phyloP scores from a whole-genome alignment of 495 filamentous ascomycete species.

The Baudoinia panamericana region DNA sequence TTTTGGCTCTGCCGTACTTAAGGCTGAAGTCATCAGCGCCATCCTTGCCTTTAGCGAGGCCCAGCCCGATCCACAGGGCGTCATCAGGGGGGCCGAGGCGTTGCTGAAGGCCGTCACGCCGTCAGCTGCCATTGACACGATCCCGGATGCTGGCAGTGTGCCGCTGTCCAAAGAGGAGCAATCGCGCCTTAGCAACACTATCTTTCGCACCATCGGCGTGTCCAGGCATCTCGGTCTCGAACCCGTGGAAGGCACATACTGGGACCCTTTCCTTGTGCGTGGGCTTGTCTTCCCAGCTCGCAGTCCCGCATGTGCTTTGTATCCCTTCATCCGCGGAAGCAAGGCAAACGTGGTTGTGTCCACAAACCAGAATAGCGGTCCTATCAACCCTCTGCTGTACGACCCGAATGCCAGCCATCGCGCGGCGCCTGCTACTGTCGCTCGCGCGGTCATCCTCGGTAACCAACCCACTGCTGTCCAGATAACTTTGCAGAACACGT shows the following conservation, averaged over 20 bases:
- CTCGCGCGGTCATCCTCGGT: too few relatives aligned
- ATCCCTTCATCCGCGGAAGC: too few relatives aligned
- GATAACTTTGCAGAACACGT: slow-evolving; percentile 80
- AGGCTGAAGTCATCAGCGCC: slow-evolving; percentile 67
- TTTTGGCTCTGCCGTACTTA: slow-evolving; percentile 57
- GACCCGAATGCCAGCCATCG: slow-evolving; percentile 1
- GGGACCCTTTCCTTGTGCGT: slow-evolving; percentile 89
- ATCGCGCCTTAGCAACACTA: slow-evolving; percentile 62
- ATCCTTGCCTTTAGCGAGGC: slow-evolving; percentile 90
- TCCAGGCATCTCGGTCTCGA: slow-evolving; percentile 56
- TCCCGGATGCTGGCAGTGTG: slow-evolving; percentile 26
- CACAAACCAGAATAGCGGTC: too few relatives aligned
- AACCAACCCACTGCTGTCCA: slow-evolving; percentile 4
- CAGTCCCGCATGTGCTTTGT: too few relatives aligned
- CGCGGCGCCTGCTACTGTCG: too few relatives aligned
- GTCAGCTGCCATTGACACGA: slow-evolving; percentile 21
- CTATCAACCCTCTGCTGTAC: slow-evolving; percentile 45
- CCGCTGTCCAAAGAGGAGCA: slow-evolving; percentile 72
- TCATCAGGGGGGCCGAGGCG: slow-evolving; percentile 72
- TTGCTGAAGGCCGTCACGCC: slow-evolving; percentile 65
- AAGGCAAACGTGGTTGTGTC: too few relatives aligned
- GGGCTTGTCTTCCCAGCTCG: slow-evolving; percentile 56
- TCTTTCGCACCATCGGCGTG: slow-evolving; percentile 66
- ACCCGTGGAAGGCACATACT: slow-evolving; percentile 68
- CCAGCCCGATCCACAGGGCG: slow-evolving; percentile 78